Percentiles rank a stretch among this genome's conserved stretches.
Evolutionary conservation across 352 stramenopile species (phyloP).

Genomic region (Pythium phragmiticola): DNA sequence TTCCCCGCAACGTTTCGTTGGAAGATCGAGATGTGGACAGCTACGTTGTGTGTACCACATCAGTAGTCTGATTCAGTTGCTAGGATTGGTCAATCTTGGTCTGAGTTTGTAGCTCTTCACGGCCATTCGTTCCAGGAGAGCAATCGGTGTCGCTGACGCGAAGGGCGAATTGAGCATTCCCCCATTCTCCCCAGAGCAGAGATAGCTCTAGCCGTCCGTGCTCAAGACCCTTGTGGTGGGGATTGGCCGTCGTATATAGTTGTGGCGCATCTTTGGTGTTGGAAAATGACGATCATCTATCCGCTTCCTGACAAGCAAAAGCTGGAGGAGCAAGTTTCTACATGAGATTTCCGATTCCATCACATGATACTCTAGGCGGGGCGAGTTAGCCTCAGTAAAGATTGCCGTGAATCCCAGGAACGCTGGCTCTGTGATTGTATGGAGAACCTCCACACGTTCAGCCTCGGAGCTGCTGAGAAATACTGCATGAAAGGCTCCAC

Average conservation of each 20-base stretch:
- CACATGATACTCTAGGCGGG: not conserved
- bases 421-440: too few relatives aligned
- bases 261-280: conserved; percentile 10
- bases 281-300: conserved; percentile 38
- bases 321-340: conserved; percentile 52
- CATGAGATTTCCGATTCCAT: conserved; percentile 52
- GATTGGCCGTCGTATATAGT: not conserved
- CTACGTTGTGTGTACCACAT: conserved; percentile 4
- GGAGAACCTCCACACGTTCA: too few relatives aligned
- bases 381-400: too few relatives aligned
- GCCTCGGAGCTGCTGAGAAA: too few relatives aligned
- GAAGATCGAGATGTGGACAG: conserved; percentile 1
- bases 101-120: not conserved
- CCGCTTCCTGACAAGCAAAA: conserved; percentile 37
- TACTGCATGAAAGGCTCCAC: too few relatives aligned
- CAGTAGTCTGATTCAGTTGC: not conserved
- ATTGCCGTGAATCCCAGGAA: not conserved
- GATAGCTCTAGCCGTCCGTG: not conserved
- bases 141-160: too few relatives aligned
- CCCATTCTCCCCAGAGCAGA: not conserved
- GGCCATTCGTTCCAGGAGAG: conserved; percentile 6
- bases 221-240: not conserved
- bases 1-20: too few relatives aligned
- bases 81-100: conserved; percentile 1
- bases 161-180: not conserved